Evolutionary conservation across 2,329 filamentous ascomycete genomes (phyloP), one percentile per base, ranked within the genome.

Genomic region (Sporothrix inflata): DNA sequence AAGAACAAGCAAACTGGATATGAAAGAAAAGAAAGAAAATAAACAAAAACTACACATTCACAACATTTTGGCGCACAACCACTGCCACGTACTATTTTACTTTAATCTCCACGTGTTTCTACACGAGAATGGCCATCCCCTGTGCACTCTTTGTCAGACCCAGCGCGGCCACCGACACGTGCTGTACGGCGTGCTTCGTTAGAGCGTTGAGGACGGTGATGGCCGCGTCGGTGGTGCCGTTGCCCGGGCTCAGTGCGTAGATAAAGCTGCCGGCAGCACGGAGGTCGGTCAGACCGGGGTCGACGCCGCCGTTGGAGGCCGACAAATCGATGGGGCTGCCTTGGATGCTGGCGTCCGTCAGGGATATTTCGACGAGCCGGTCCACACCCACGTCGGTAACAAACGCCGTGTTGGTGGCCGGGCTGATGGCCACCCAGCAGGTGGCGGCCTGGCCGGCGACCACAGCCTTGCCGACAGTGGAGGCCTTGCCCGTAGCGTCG

Each of bases 271-370:
- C 89, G 0, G 82, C 82, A 0, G 85, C 83, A 9, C 76, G 77
- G 12, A 90, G 76, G 76, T 91, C 89, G 70, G 87, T 85, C 66
- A 90, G 79, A 0, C 89, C 89, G 0, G 82, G 80, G 74, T 87
- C 86, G 14, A 47, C 42, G 24, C 63, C 63, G 0, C 83, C 84
- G 27, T 83, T 84, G 27, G 47, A 80, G 8, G 78, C 79, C 55
- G 69, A 16, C 2, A 85, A 78, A 68, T 88, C 84, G 0, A 86
- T 75, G 45, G 72, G 69, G 7, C 76, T 75, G 0, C 76, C 77
- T 2, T 86, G 61, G 11, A 90, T 80, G 11, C 80, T 82, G 0
- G 87, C 87, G 73, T 87, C 83, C 0, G 76, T 71, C 0, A 84
- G 61, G 55, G 84, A 85, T 81, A 91, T 85, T 79, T 91, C 88